A percentile compares a stretch with the other conserved stretches of the same genome.
These are phyloP conservation scores for Parietaria judaica DNA, from an alignment of 306 rosid species.

Conservation along the genomic window DNA sequence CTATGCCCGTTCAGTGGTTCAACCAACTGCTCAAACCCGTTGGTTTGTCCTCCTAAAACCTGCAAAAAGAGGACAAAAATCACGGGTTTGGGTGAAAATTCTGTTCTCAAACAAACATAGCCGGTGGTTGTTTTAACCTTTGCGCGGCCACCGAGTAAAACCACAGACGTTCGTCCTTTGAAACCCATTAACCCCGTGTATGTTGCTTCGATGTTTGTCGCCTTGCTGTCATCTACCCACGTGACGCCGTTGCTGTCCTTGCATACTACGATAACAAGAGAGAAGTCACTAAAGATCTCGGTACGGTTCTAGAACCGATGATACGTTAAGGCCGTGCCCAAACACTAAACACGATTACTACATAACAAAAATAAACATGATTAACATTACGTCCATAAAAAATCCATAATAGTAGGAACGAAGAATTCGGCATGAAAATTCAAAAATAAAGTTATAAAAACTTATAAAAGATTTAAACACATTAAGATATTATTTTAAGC, in stretches of 20 bases:
- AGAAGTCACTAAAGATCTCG: neutral
- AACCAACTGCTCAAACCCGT: conserved; percentile 27
- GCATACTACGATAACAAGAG: conserved; percentile 7
- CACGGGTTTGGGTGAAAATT: neutral
- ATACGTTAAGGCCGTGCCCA: too few relatives aligned
- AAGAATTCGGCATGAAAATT: too few relatives aligned
- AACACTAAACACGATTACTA: too few relatives aligned
- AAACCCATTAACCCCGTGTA: conserved; percentile 28
- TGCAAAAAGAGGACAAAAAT: conserved; percentile 6
- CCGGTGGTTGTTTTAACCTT: conserved; percentile 14
- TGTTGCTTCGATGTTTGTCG: conserved; percentile 26
- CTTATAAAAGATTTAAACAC: too few relatives aligned
- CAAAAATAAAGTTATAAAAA: too few relatives aligned
- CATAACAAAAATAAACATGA: too few relatives aligned
- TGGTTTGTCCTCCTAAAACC: conserved; percentile 18
- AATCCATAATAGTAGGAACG: too few relatives aligned
- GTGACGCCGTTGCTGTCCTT: conserved; percentile 17
- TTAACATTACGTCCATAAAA: neutral
- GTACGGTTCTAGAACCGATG: too few relatives aligned
- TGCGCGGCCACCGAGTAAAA: conserved; percentile 29
- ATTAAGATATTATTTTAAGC: neutral
- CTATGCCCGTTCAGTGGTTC: conserved; percentile 23
- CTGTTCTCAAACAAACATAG: neutral
- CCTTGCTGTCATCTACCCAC: conserved; percentile 31
- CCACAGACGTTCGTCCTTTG: conserved; percentile 19